Evolutionary conservation across 2,329 filamentous ascomycete genomes (phyloP), one percentile per base, ranked within the genome.

Genomic region (Trichoderma breve): DNA sequence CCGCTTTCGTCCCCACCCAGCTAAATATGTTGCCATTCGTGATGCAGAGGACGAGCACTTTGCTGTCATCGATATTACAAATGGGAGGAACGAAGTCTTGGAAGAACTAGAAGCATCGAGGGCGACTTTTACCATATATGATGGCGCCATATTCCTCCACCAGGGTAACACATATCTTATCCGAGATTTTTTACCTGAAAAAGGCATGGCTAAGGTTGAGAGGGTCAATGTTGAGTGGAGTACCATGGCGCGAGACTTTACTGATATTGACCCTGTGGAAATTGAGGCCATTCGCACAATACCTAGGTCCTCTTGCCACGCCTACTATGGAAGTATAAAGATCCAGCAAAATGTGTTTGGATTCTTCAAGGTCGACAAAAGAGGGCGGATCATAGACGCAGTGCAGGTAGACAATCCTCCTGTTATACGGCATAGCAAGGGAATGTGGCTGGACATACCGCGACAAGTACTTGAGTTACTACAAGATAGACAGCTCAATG

Each of bases 81-180:
- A 96, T 75, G 91, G 91, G 30, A 89, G 89, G 70, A 98, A 98
- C 78, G 84, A 91, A 0, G 92, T 99, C 0, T 87, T 99, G 1
- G 96, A 99, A 84, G 95, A 98, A 82, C 87, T 99, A n/a, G 96
- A 98, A 82, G 93, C 94, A 1, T 96, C 93, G 2, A 90, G 96
- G n/a, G 95, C 95, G 1, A 95, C 94, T 75, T 98, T 97, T 81
- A 97, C 94, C 1, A 88, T 99, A 73, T 99, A 99, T 81, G 95
- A 98, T 80, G 96, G 96, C 14, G 96, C 94, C 58, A 98, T 99
- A 74, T 99, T 97, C 83, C 86, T 99, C 6, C 96, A 99, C 77
- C 96, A 99, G 82, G 96, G 96, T n/a, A 90, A 90, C 74, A 95
- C 92, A 1, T 99, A 97, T 78, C 87, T 98, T 3, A 93, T 99